Evolutionary conservation across 2,329 filamentous ascomycete genomes (phyloP), one percentile per base, ranked within the genome.

Genomic region (Fusarium tupiense): DNA sequence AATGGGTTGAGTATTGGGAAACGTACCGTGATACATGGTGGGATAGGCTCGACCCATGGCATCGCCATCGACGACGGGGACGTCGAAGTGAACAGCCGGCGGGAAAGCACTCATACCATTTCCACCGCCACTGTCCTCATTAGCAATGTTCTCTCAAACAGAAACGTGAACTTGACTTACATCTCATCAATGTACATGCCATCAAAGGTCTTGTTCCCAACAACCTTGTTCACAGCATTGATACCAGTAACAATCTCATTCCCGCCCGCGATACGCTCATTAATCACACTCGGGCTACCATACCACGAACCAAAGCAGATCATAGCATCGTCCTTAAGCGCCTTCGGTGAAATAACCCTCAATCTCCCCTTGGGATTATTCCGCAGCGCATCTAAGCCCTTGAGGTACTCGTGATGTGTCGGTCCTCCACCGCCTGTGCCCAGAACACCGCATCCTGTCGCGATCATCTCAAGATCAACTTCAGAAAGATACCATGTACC

Each of bases 261-360:
- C 8, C 83, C 84, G 3, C 77, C 77, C 2, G 79, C 78, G 3
- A 84, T 77, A 1, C 81, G 78, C 73, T 85, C 83, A 40, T 82
- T 83, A 46, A 82, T 82, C 16, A 84, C 83, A 26, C 81, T 84
- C 0, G 84, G 84, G 40, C 83, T 84, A 7, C 85, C 85, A 49
- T 86, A 86, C 80, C 85, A 86, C 1, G 84, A 84, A 0, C 84
- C 84, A 44, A 85, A 84, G 47, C 84, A 84, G 8, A 85, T 80
- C 4, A 80, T 74, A 14, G 83, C 84, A 17, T 81, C 76, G 37
- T 86, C 84, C 9, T 79, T 76, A 0, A 86, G 72, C 0, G 78
- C 75, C 10, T 79, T 79, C 1, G 84, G 81, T 0, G 83, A 80
- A 5, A 87, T 79, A 3, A 87, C 80, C 13, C 84, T 77, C 78